Conservation (phyloP, 2,329 filamentous ascomycete species). For the Aspergillus sp. region DNA sequence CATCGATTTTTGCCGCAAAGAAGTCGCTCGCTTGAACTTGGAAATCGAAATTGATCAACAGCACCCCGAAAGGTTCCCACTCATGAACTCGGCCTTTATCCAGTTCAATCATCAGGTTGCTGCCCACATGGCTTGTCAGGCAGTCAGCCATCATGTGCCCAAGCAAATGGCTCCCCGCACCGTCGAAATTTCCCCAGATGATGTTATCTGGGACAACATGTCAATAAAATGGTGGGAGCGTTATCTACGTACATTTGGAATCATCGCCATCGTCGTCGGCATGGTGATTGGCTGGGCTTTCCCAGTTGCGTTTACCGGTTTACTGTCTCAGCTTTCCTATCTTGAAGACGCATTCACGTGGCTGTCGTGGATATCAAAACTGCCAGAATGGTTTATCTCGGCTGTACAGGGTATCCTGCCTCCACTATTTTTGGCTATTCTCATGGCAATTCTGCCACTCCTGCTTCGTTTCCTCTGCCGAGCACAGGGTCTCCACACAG, state of each 20-base stretch:
- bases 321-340: constrained; percentile 75
- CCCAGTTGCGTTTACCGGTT: constrained; percentile 85
- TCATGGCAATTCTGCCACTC: constrained; percentile 80
- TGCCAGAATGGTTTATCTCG: constrained; percentile 65
- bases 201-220: constrained; percentile 98
- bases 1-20: constrained; percentile 86
- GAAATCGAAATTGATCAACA: constrained; percentile 92
- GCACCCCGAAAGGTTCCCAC: constrained; percentile 80
- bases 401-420: constrained; percentile 86
- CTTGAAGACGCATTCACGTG: constrained; percentile 69
- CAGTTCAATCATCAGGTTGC: constrained; percentile 98
- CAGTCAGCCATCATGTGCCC: constrained; percentile 85
- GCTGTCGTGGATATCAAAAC: constrained; percentile 70
- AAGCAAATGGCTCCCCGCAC: constrained; percentile 90
- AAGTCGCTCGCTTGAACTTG: constrained; percentile 83
- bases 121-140: constrained; percentile 97
- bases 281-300: constrained; percentile 91
- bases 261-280: constrained; percentile 67
- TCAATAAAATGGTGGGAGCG: constrained; percentile 92
- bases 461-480: constrained; percentile 74
- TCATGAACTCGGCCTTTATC: constrained; percentile 96
- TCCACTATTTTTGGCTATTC: constrained; percentile 72
- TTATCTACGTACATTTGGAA: constrained; percentile 72
- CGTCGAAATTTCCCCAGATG: constrained; percentile 90
- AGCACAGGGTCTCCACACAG: constrained; percentile 81